Conservation (phyloP, 345 rosid species). For the Linum trigynum region DNA sequence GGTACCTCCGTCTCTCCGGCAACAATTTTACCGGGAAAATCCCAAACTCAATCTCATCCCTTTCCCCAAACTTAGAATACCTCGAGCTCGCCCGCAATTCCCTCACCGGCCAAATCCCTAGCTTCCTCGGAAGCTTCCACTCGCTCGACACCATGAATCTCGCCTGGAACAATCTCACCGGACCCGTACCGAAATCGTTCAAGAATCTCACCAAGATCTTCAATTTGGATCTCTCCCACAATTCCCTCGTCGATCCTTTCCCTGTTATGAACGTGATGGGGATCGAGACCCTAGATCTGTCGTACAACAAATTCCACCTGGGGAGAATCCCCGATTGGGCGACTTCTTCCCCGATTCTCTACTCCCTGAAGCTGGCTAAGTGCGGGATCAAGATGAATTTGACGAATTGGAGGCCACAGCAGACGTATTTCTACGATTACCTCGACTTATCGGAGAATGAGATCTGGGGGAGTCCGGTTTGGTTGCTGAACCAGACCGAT, state of each 20-base stretch:
- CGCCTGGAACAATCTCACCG: slow-evolving; percentile 40
- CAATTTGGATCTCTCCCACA: slow-evolving; percentile 62
- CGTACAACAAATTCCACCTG: slow-evolving; percentile 51
- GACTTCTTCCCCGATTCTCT: slow-evolving; percentile 56
- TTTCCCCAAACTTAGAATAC: slow-evolving; percentile 33
- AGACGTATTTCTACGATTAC: slow-evolving; percentile 61
- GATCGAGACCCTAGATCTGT: slow-evolving; percentile 65
- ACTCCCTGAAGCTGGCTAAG: slow-evolving; percentile 56
- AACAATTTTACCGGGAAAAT: slow-evolving; percentile 45
- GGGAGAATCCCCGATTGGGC: slow-evolving; percentile 64
- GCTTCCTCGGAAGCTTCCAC: slow-evolving; percentile 22
- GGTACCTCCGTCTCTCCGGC: slow-evolving; percentile 29
- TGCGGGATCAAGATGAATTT: slow-evolving; percentile 59
- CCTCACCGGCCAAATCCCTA: too few relatives aligned
- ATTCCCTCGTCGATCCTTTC: slow-evolving; percentile 54
- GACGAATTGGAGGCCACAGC: slow-evolving; percentile 46
- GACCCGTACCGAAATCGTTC: slow-evolving; percentile 48
- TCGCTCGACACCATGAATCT: slow-evolving; percentile 57
- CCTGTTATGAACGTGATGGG: slow-evolving; percentile 60
- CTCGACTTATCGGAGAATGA: slow-evolving; percentile 59
- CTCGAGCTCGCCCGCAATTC: slow-evolving; percentile 10
- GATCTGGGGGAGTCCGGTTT: slow-evolving; percentile 46
- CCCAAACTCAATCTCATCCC: slow-evolving; percentile 42
- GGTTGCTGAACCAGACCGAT: slow-evolving; percentile 47
- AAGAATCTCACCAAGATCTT: slow-evolving; percentile 63